These are phyloP conservation scores for Coemansia sp. DNA, from an alignment of 192 early-diverging fungal genomes.

Conservation along the genomic window DNA sequence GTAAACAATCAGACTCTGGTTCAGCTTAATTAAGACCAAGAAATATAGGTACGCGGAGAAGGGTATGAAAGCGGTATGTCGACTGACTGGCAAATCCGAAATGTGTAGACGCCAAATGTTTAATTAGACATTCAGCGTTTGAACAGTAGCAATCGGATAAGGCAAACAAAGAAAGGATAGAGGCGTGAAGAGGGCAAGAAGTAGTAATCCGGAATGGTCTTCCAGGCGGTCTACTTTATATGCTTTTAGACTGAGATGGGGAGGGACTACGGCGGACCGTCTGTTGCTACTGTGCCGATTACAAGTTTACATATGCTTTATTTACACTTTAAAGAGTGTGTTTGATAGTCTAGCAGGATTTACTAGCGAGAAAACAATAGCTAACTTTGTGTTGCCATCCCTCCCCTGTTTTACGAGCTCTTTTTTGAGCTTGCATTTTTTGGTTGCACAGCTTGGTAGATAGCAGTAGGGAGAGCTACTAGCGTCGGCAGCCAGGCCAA, in stretches of 20 bases:
- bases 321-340: background rate
- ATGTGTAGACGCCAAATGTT: background rate
- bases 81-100: background rate
- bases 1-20: background rate
- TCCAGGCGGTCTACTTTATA: background rate
- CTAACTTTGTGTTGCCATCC: background rate
- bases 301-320: background rate
- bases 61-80: background rate
- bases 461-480: background rate
- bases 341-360: background rate
- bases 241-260: background rate
- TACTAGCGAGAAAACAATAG: background rate
- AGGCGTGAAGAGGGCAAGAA: background rate
- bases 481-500: background rate
- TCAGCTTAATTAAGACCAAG: background rate
- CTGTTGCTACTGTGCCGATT: background rate
- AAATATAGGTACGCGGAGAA: background rate
- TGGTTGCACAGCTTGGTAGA: background rate
- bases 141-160: slow-evolving; percentile 3
- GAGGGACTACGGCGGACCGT: background rate
- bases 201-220: background rate
- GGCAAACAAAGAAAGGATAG: slow-evolving; percentile 2
- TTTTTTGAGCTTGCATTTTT: background rate
- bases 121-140: background rate
- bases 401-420: background rate